Evolutionary conservation across 345 rosid species (phyloP).

Genomic region (Kernera saxatilis): DNA sequence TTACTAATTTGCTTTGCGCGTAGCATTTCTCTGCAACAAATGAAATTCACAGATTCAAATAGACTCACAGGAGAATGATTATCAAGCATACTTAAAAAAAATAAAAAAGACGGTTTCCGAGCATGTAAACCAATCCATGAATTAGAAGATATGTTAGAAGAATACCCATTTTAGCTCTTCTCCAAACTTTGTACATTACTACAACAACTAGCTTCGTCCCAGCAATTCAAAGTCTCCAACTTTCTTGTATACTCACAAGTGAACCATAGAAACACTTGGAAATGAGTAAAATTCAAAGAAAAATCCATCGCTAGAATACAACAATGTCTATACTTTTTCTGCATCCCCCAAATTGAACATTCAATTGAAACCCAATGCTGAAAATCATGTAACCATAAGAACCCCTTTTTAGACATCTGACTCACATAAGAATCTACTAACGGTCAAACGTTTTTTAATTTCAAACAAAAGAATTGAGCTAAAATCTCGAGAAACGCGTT

Average conservation of each 20-base stretch:
- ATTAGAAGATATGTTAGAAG: neutral
- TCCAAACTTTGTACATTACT: neutral
- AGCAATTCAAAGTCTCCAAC: conserved; percentile 2
- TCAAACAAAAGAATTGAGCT: neutral
- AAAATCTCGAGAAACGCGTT: neutral
- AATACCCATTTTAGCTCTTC: neutral
- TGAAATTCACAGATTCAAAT: conserved; percentile 14
- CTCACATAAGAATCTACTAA: neutral
- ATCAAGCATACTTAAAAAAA: neutral
- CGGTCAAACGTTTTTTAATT: neutral
- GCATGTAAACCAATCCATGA: neutral
- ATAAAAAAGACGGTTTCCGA: neutral
- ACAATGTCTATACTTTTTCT: neutral
- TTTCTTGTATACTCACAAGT: neutral
- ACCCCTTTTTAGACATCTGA: neutral
- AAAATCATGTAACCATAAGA: neutral
- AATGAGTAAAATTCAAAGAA: neutral
- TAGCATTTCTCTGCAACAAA: conserved; percentile 46
- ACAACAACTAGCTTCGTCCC: conserved; percentile 5
- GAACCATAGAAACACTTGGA: neutral
- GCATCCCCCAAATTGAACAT: neutral
- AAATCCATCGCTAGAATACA: neutral
- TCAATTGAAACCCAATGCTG: neutral
- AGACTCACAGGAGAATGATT: neutral
- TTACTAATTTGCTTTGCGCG: conserved; percentile 65